Base-by-base conservation (phyloP, 2,329 filamentous ascomycete species). In the Pseudonectria buxi region DNA sequence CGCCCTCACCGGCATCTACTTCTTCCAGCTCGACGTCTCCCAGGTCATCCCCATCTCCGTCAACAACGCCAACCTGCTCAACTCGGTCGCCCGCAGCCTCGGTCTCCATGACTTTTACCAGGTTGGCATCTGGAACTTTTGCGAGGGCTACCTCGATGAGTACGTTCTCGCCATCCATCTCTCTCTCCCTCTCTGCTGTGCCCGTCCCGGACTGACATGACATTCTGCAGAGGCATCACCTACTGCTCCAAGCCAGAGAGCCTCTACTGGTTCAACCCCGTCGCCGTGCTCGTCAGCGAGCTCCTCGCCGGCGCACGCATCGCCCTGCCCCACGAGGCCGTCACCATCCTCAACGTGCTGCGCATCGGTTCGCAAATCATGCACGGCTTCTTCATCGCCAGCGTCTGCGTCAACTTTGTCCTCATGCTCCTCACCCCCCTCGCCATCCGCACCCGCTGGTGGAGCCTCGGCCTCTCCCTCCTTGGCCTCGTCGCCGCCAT, bases 81-180 rank as follows among this genome's bases (percentile, higher is more conserved):
- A 94, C 67, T 87, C 81, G 30, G 88, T 95, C 46, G 87, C 88
- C 4, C 81, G 86, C 33, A 86, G 83, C 14, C 69, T 95, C 35
- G 90, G 89, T 22, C 71, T 95, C 32, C 87, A 94, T 58, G 90
- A 95, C 61, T 95, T 94, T 63, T 95, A 95, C 62, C 84, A 88
- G 52, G 84, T 94, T 18, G 89, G 89, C 6, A 65, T 95, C 27
- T 96, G 90, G 90, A 83, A 81, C 40, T 95, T 83, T 59, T 96
- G 90, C 61, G 86, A 94, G 59, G 89, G 89, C 14, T 94, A 89
- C 60, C 68, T 76, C 37, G 71, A 75, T 49, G 69, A 81, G 62
- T 75, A 56, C 36, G 69, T 57, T 57, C 12, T 6, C 14, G 15
- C 14, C n/a, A 14, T 9, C n/a, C 80, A 46, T 13, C 15, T 35